Evolutionary conservation across 257 asterid species (phyloP), one percentile per base, ranked within the genome.

Genomic region (Solanum clarkiae): DNA sequence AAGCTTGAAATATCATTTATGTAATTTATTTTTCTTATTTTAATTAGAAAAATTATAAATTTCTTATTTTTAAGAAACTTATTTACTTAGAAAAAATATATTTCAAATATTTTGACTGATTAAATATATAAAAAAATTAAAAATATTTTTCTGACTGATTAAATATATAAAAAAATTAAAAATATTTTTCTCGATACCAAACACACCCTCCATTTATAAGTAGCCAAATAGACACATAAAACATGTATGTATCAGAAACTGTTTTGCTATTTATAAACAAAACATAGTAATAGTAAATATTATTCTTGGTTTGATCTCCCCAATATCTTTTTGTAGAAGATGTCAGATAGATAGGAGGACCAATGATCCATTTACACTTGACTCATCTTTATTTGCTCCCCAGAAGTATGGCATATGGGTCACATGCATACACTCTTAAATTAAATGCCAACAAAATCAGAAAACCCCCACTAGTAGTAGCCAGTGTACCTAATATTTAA

Each of bases 331-430:
- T 29, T 74, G 65, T 32, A 72, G 65, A 83, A 60, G 54, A 42
- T 88, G 90, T 87, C 89, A 87, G 88, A 80, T 77, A 83, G 60
- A 88, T 87, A 86, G 77, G 69, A 59, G 81, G 75, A 66, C 86
- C 84, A 74, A 88, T 83, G 84, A 80, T 32, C 81, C 83, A 20
- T 49, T 54, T 20, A 86, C 92, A 90, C 84, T 84, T 77, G 83
- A 85, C 79, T 87, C 70, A 53, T 77, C 55, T 83, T 84, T 84
- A 85, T 84, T 71, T 90, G 93, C 86, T 89, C 88, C 94, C 93
- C 90, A 80, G 65, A 87, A 84, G 89, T 60, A 59, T 87, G 87
- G 91, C 93, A 92, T 85, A 89, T 87, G 87, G 88, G 86, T 87
- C 94, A 90, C 92, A 89, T 89, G 91, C 91, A 89, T 89, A 85